phyloP scores from a whole-genome alignment of 495 filamentous ascomycete genomes.

The Xylaria nigripes region DNA sequence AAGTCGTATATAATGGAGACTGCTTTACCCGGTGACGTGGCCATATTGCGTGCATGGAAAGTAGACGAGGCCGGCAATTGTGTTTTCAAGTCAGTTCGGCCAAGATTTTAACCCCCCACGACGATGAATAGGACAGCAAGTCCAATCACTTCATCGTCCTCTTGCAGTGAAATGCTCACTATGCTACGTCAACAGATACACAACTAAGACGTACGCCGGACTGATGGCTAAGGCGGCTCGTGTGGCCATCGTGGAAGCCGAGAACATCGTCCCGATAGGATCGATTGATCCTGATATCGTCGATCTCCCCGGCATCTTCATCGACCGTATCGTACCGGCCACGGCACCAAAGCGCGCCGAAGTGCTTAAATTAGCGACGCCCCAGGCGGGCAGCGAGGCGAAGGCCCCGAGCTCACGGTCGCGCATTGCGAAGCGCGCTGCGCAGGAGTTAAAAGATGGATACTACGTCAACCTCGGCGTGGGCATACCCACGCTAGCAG shows the following conservation, averaged over 20 bases:
- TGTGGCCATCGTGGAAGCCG: constrained; percentile 59
- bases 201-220: constrained; percentile 50
- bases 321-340: constrained; percentile 54
- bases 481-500: constrained; percentile 54
- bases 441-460: constrained; percentile 55
- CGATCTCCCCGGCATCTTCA: constrained; percentile 55
- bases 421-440: constrained; percentile 51
- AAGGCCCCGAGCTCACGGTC: constrained; percentile 37
- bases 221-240: constrained; percentile 57
- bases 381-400: constrained; percentile 14
- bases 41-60: constrained; percentile 55
- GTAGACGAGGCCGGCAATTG: constrained; percentile 58
- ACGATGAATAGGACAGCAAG: no score
- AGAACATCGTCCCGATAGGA: constrained; percentile 55
- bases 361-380: constrained; percentile 35
- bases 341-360: constrained; percentile 49
- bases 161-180: not conserved
- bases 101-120: not conserved
- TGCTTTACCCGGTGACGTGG: constrained; percentile 54
- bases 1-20: constrained; percentile 55
- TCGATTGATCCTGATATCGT: constrained; percentile 50
- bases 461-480: constrained; percentile 63
- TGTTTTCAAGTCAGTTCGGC: constrained; percentile 42
- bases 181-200: constrained; percentile 37
- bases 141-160: not conserved